These are phyloP conservation scores for Syzygium syzygioides DNA, from an alignment of 441 rosid genomes.

Conservation along the genomic window DNA sequence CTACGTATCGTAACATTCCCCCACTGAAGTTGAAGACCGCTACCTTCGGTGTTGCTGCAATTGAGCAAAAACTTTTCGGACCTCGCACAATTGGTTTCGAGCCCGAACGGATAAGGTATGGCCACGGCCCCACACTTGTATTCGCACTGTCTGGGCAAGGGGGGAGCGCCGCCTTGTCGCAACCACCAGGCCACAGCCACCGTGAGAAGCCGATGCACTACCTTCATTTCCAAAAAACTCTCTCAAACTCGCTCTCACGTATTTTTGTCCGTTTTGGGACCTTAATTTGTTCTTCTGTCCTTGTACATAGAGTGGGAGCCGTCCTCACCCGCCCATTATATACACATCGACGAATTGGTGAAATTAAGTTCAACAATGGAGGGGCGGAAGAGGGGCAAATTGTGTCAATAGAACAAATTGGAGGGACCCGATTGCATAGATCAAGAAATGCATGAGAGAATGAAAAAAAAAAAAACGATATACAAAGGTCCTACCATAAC, in stretches of 20 bases:
- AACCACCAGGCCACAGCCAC: background rate
- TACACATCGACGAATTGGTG: background rate
- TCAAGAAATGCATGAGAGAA: background rate
- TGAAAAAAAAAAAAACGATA: background rate
- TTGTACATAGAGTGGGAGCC: background rate
- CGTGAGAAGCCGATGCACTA: background rate
- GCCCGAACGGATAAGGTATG: background rate
- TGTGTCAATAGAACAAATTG: background rate
- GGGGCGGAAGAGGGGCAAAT: background rate
- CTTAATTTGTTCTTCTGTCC: background rate
- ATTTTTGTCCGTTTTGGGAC: background rate
- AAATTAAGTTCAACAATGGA: background rate
- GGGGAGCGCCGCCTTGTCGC: background rate
- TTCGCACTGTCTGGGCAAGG: background rate
- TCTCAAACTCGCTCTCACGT: background rate
- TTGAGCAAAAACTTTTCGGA: background rate
- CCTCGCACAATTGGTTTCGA: background rate
- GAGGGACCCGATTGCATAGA: background rate
- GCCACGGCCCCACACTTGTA: fast-evolving
- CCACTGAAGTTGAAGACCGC: background rate
- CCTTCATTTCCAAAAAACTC: background rate
- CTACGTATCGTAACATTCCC: background rate
- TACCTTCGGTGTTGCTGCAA: background rate
- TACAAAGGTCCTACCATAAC: background rate
- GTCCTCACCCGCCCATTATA: background rate